Base-by-base conservation (phyloP, 2,329 filamentous ascomycete genomes). In the Calycina herbarum region DNA sequence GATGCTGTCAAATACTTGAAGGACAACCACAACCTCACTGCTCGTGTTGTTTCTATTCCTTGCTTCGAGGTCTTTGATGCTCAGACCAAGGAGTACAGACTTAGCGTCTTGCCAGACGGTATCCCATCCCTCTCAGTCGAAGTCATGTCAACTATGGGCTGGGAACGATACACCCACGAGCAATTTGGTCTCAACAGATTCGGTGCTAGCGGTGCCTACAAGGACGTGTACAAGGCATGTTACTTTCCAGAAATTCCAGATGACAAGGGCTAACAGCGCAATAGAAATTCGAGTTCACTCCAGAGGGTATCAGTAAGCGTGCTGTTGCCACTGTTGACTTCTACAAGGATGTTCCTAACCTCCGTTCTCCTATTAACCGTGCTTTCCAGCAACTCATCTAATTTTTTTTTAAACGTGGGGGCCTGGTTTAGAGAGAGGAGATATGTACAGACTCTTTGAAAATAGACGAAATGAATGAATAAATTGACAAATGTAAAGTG, bases 131-230 rank as follows among this genome's bases (percentile, higher is more conserved):
- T 99, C 80, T 96, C 92, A 64, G 91, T 99, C 73, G 95, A 99
- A 86, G 94, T 93, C 79, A 96, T 97, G 92, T 91, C 87, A 81
- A 99, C 95, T 73, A 89, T 97, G 82, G 95, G 95, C 74, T 99
- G 95, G 95, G 94, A 98, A 87, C 91, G 94, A 81, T 99, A 98
- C 84, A 92, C 93, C 67, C 94, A 99, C 83, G 95, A 99, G 88
- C 95, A 99, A 85, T 99, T 99, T 77, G 95, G 95, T 79, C 89
- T 99, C 73, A 99, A 99, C 90, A 89, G 95, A 79, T 99, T 99
- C 81, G 95, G 95, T 88, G 94, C 94, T 73, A 96, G 92, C 64
- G 95, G 94, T 76, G 90, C 94, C 73, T 98, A 98, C 86, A 94
- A 94, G 89, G 90, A 98, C 76, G 93, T 99, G 68, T 99, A 99